phyloP scores from a whole-genome alignment of 1,139 yeast genomes.

The Saccharomycopsis hybrid region DNA sequence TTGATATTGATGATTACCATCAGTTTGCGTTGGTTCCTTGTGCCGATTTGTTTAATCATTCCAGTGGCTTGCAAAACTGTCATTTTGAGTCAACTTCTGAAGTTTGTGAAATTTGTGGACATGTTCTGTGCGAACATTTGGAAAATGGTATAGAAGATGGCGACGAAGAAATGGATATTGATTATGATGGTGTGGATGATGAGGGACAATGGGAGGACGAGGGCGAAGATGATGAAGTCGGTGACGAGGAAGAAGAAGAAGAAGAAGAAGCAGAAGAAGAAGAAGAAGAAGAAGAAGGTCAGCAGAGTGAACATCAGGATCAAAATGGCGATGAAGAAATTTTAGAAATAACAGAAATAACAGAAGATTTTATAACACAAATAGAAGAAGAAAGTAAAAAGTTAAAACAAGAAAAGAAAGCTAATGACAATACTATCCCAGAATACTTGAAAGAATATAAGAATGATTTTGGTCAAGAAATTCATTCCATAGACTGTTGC shows the following conservation, averaged over 20 bases:
- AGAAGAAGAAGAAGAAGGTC: constrained; percentile 16
- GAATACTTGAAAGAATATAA: constrained; percentile 10
- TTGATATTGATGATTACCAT: constrained; percentile 69
- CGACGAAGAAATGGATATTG: constrained; percentile 5
- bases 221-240: constrained; percentile 21
- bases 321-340: constrained; percentile 13
- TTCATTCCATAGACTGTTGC: constrained; percentile 43
- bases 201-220: constrained; percentile 11
- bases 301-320: constrained; percentile 21
- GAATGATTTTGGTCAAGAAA: constrained; percentile 25
- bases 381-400: constrained; percentile 24
- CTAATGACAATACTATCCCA: constrained; percentile 22
- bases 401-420: constrained; percentile 21
- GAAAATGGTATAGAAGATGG: constrained; percentile 13
- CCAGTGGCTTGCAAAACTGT: constrained; percentile 51
- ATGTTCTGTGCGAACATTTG: constrained; percentile 19
- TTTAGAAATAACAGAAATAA: constrained; percentile 33
- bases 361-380: constrained; percentile 30
- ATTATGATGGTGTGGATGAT: constrained; percentile 6
- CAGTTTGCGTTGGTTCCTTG: constrained; percentile 81
- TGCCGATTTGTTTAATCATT: constrained; percentile 84
- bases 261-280: constrained; percentile 28
- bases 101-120: constrained; percentile 71
- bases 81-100: constrained; percentile 68
- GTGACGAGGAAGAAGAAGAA: constrained; percentile 23